phyloP scores from a whole-genome alignment of 225 moss, liverwort and hornwort genomes.

The Physcomitrellopsis africana region DNA sequence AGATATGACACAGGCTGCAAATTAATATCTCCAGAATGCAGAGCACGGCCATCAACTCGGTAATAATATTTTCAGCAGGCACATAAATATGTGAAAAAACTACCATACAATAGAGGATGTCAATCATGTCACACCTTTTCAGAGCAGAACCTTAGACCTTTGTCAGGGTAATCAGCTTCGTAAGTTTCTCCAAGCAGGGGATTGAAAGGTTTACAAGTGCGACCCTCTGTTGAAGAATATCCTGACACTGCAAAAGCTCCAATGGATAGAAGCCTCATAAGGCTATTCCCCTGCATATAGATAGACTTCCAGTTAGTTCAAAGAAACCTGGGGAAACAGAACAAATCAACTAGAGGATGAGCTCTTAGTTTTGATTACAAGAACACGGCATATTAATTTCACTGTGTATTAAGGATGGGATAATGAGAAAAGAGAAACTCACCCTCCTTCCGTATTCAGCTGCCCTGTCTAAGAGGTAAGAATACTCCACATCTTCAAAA shows the following conservation, averaged over 20 bases:
- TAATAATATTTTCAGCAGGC: not conserved
- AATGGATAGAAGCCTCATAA: slow-evolving; percentile 79
- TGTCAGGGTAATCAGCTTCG: slow-evolving; percentile 97
- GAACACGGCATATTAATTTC: slow-evolving; percentile 8
- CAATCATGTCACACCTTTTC: slow-evolving; percentile 71
- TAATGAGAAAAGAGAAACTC: slow-evolving; percentile 1
- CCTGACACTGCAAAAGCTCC: slow-evolving; percentile 99
- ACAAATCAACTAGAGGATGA: slow-evolving; percentile 6
- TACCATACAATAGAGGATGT: slow-evolving; percentile 2
- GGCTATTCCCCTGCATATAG: slow-evolving; percentile 76
- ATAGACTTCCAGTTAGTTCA: slow-evolving; percentile 1
- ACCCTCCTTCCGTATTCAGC: slow-evolving; percentile 90
- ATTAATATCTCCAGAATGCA: not conserved
- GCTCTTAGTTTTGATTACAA: not conserved
- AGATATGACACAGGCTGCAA: not conserved
- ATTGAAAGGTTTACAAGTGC: slow-evolving; percentile 98
- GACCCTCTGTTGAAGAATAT: slow-evolving; percentile 92
- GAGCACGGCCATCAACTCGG: not conserved
- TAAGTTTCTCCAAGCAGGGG: slow-evolving; percentile 97
- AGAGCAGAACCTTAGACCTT: slow-evolving; percentile 84
- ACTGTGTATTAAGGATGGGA: slow-evolving; percentile 7
- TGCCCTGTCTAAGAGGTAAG: slow-evolving; percentile 91
- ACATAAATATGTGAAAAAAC: slow-evolving; percentile 9
- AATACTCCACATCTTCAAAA: slow-evolving; percentile 97
- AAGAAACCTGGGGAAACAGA: not conserved